Percentiles rank a stretch among this genome's conserved stretches.
Evolutionary conservation across 352 stramenopile genomes (phyloP).

Genomic region (Phytophthora pisi): DNA sequence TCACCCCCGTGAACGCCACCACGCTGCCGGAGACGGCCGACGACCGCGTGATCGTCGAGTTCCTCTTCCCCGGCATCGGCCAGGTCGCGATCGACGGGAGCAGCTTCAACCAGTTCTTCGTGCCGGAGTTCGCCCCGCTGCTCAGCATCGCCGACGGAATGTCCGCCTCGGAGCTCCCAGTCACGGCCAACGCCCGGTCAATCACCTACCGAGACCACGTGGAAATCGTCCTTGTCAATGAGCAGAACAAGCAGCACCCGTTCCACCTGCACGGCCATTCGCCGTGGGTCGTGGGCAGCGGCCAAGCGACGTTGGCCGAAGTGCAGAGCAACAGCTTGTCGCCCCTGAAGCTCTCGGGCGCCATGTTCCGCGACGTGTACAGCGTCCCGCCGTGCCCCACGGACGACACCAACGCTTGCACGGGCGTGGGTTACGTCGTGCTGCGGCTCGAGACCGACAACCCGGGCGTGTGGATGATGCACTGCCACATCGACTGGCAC

Average conservation of each 20-base stretch:
- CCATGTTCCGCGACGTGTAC: conserved; percentile 40
- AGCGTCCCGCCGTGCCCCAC: conserved; percentile 26
- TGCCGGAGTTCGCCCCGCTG: conserved; percentile 27
- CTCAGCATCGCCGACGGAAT: conserved; percentile 29
- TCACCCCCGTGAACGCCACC: conserved; percentile 17
- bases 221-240: conserved; percentile 34
- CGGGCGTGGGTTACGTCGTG: conserved; percentile 26
- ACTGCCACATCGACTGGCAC: conserved; percentile 48
- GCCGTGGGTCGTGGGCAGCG: conserved; percentile 38
- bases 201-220: conserved; percentile 26
- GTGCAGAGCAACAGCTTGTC: conserved; percentile 13
- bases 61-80: conserved; percentile 25
- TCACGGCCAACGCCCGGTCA: conserved; percentile 11
- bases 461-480: conserved; percentile 39
- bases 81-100: conserved; percentile 28
- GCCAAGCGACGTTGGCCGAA: conserved; percentile 20
- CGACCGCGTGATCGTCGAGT: conserved; percentile 31
- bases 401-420: conserved; percentile 16
- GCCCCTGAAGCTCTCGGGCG: conserved; percentile 26
- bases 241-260: conserved; percentile 36
- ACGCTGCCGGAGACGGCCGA: conserved; percentile 19
- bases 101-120: conserved; percentile 24
- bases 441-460: conserved; percentile 38
- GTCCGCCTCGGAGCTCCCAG: conserved; percentile 20
- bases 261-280: conserved; percentile 54